These are phyloP conservation scores for Cynanchum wilfordii DNA, from an alignment of 257 asterid species.

Conservation along the genomic window DNA sequence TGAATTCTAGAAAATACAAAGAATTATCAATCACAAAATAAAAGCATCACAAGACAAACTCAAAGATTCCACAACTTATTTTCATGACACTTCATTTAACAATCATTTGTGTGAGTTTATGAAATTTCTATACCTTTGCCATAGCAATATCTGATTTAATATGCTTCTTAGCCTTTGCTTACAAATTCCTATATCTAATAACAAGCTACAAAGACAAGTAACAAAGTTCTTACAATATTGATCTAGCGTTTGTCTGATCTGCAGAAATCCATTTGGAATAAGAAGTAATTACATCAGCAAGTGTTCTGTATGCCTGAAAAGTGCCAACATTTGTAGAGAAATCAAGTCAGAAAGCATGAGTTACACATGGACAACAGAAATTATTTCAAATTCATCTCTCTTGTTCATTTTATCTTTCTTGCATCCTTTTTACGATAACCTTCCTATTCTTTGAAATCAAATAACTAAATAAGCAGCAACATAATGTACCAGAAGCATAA, in stretches of 20 bases:
- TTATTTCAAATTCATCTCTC: neutral
- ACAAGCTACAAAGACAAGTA: conserved; percentile 1
- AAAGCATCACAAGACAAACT: neutral
- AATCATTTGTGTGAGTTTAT: neutral
- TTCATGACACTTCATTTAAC: neutral
- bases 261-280: conserved; percentile 71
- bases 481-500: conserved; percentile 62
- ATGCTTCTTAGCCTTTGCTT: neutral
- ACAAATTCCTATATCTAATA: neutral
- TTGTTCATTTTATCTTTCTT: conserved; percentile 4
- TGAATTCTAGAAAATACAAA: neutral
- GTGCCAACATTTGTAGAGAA: conserved; percentile 20
- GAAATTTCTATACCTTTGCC: neutral
- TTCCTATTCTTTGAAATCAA: neutral
- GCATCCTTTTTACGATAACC: neutral
- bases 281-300: conserved; percentile 76
- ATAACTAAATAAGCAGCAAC: conserved; percentile 14
- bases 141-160: neutral
- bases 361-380: neutral
- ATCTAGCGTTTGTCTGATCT: conserved; percentile 48
- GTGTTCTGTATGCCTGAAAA: conserved; percentile 69
- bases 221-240: conserved; percentile 56
- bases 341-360: conserved; percentile 4
- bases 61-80: neutral
- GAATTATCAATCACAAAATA: neutral